These are phyloP conservation scores for Prunus fruticosa DNA, from an alignment of 306 rosid genomes.

Conservation along the genomic window DNA sequence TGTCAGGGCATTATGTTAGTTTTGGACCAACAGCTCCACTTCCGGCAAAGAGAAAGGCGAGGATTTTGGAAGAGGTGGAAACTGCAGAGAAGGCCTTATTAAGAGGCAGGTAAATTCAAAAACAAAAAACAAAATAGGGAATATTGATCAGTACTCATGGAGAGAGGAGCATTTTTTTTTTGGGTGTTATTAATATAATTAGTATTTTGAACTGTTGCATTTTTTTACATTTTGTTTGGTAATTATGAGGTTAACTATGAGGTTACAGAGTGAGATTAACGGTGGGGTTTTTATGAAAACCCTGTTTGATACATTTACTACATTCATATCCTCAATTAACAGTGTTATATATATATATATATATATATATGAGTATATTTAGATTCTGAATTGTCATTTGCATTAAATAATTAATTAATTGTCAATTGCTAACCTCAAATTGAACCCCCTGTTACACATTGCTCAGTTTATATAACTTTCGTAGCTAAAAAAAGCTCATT, in stretches of 20 bases:
- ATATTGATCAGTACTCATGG: not conserved
- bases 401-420: no score
- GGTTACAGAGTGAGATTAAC: slow-evolving; percentile 2
- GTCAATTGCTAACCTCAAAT: no score
- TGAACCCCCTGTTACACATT: no score
- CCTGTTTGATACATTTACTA: not conserved
- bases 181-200: not conserved
- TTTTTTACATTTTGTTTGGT: not conserved
- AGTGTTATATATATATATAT: not conserved
- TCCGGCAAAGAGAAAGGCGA: slow-evolving; percentile 70
- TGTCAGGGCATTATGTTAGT: slow-evolving; percentile 88
- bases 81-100: slow-evolving; percentile 78
- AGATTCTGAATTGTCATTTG: not conserved
- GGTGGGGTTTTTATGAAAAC: not conserved
- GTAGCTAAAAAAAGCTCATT: no score
- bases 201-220: not conserved
- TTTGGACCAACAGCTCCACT: slow-evolving; percentile 94
- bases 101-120: slow-evolving; percentile 63
- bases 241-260: not conserved
- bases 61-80: slow-evolving; percentile 89
- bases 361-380: not conserved
- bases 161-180: not conserved
- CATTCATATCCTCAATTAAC: not conserved
- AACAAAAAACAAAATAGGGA: not conserved
- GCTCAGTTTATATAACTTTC: no score